Evolutionary conservation across 2,329 filamentous ascomycete genomes (phyloP), one percentile per base, ranked within the genome.

Genomic region (Neonectria faginata): DNA sequence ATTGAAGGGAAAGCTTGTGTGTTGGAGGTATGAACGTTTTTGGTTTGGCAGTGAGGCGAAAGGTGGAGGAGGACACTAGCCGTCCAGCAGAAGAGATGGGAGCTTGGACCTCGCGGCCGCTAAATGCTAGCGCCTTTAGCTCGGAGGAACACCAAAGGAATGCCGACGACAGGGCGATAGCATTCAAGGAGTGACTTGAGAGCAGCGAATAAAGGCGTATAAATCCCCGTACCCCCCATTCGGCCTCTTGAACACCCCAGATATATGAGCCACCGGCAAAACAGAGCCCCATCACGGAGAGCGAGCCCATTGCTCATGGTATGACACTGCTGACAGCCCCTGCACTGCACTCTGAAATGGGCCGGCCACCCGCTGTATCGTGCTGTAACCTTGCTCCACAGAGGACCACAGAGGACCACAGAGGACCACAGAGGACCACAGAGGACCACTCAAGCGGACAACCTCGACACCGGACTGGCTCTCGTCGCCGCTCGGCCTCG

Each of bases 71-170:
- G 25, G 39, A 59, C 29, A 51, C 44, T 39, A 57, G 56, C 31
- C 3, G 36, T 8, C 36, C 16, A n/a, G 36, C 36, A n/a, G 25
- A 45, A 44, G 25, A 22, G n/a, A 47, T 8, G 45, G 45, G 48
- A 64, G 61, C 61, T 64, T 64, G 61, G 61, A 52, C 61, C 61
- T 29, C 29, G 55, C 61, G 61, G 61, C 18, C 56, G 36, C 61
- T 64, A 64, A 33, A 33, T 54, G 50, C 61, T 64, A 64, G 61
- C 51, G 61, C 47, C 36, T 42, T 42, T 39, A 50, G 22, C 20
- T 16, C 31, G 41, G 31, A 39, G 48, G 54, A 54, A 57, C 60
- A 52, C 52, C 41, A 58, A n/a, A 27, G 48, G 29, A 33, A 18
- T 50, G 45, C n/a, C 48, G 27, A 31, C 20, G 51, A 42, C 27